Evolutionary conservation across 192 early-diverging fungal species (phyloP), one percentile per base, ranked within the genome.

Genomic region (Ambispora gerdemannii): DNA sequence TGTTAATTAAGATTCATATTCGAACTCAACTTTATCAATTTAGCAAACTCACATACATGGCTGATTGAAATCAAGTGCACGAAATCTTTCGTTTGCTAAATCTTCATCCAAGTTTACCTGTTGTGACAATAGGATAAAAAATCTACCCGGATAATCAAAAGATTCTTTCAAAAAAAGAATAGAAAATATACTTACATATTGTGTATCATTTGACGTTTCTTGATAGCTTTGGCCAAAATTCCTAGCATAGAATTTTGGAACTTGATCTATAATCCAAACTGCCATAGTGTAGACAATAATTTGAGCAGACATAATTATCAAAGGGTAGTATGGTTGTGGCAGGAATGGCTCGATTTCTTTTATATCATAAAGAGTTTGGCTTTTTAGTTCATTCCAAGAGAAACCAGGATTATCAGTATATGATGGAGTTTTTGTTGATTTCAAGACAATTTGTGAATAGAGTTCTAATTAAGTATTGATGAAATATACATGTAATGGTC

Each of bases 231-330:
- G 75, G 78, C n/a, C 90, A 90, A 70, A 84, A 92, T 74, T 92
- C 90, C 74, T 90, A 79, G 0, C 86, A 87, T 35, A 92, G 88
- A n/a, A 92, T 79, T 47, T 87, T 82, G n/a, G n/a, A n/a, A n/a
- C n/a, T n/a, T n/a, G n/a, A 70, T 92, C 89, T 53, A 89, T 82
- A 77, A 89, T 91, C 82, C 84, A 84, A 11, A 83, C 85, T 60
- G 92, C 67, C 20, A 91, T 63, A 61, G 63, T 76, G 88, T 72
- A 92, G 50, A 68, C 55, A 0, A 34, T 77, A 58, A 85, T 82
- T 72, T 91, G 81, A n/a, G n/a, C n/a, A n/a, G n/a, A n/a, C 82
- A 88, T 83, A 55, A 92, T 56, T 70, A 92, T 73, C 0, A 83
- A 78, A 73, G 86, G 79, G 82, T 83, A 90, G 7, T 78, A 73